A percentile compares a stretch with the other conserved stretches of the same genome.
Evolutionary conservation across 768 basidiomycete species (phyloP).

Genomic region (Pleurotus djamor): DNA sequence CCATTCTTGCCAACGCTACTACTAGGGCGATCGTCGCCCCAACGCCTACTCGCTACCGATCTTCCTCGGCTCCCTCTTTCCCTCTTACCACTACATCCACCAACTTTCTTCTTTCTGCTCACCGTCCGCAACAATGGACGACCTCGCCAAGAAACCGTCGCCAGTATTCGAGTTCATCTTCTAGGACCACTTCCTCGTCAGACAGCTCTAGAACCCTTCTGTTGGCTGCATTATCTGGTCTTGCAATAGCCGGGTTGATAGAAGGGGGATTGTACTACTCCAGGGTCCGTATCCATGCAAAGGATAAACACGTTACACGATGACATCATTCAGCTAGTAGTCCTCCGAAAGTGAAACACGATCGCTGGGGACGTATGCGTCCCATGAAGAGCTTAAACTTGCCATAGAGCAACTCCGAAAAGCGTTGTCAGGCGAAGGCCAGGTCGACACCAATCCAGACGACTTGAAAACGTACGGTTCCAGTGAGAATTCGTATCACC

Average conservation of each 20-base stretch:
- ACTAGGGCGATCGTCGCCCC: no score
- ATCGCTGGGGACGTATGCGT: slow-evolving; percentile 36
- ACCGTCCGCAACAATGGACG: no score
- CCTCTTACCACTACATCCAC: no score
- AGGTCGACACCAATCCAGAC: slow-evolving; percentile 44
- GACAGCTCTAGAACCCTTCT: not conserved
- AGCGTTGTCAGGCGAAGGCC: slow-evolving; percentile 31
- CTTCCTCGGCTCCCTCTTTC: no score
- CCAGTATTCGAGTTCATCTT: no score
- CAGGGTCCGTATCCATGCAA: not conserved
- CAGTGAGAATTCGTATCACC: slow-evolving; percentile 49
- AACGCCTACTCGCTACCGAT: no score
- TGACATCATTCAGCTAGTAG: not conserved
- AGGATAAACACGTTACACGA: no score
- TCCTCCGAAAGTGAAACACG: not conserved
- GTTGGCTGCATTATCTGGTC: not conserved
- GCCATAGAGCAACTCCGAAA: slow-evolving; percentile 50
- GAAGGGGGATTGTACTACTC: not conserved
- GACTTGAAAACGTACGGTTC: slow-evolving; percentile 54
- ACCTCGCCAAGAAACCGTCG: no score
- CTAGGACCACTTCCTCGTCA: not conserved
- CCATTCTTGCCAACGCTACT: not conserved
- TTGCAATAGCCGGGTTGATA: not conserved
- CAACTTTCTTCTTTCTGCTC: no score
- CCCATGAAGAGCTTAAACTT: slow-evolving; percentile 46